phyloP scores from a whole-genome alignment of 129 eudicot genomes.

The Tagetes erecta region DNA sequence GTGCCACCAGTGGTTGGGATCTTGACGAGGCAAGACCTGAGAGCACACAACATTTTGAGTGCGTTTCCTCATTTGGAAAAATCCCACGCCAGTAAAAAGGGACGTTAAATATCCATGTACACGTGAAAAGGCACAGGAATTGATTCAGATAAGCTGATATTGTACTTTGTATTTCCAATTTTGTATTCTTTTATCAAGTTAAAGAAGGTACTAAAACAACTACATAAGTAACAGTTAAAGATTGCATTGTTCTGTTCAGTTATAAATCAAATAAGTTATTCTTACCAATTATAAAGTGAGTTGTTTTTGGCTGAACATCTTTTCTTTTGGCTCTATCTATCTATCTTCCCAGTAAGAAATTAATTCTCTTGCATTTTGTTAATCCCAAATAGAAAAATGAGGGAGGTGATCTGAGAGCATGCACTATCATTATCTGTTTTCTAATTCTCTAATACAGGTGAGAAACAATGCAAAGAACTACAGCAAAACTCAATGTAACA shows the following conservation, averaged over 20 bases:
- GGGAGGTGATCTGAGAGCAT: neutral
- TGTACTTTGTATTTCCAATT: conserved; percentile 27
- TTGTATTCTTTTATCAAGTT: conserved; percentile 38
- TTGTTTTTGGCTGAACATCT: conserved; percentile 13
- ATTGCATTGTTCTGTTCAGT: conserved; percentile 33
- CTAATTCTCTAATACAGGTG: neutral
- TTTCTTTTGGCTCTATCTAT: neutral
- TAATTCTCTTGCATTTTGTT: neutral
- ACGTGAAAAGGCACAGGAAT: neutral
- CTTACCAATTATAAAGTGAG: neutral
- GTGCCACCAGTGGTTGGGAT: conserved; percentile 90
- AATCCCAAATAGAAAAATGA: neutral
- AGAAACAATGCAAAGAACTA: neutral
- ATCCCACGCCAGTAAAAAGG: conserved; percentile 57
- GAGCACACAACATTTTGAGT: conserved; percentile 78
- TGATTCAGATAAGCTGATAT: conserved; percentile 1
- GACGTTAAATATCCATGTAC: conserved; percentile 30
- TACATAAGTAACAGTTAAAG: conserved; percentile 12
- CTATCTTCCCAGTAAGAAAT: conserved; percentile 15
- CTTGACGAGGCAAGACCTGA: conserved; percentile 96
- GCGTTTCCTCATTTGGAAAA: conserved; percentile 66
- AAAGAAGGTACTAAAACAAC: conserved; percentile 29
- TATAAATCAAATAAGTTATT: conserved; percentile 26
- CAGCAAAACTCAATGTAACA: neutral
- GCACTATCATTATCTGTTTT: neutral